Base-by-base conservation (phyloP, 1,139 yeast species). In the Diutina ranongensis region DNA sequence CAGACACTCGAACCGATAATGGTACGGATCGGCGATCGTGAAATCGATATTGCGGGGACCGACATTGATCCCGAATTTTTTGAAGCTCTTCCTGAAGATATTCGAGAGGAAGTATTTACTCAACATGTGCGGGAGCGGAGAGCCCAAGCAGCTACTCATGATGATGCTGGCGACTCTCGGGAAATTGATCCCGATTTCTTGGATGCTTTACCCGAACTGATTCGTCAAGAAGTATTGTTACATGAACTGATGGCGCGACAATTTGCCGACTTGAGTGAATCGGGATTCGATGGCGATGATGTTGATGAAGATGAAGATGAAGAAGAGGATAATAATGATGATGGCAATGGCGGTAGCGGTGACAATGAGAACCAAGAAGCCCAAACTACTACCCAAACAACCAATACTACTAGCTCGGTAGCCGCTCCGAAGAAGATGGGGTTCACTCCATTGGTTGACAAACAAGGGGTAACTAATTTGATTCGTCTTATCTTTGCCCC, bases 61-160 rank as follows among this genome's bases (percentile, higher is more conserved):
- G 97, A 87, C 48, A 87, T 89, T 49, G 97, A 89, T 61, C 95
- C 95, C 0, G 94, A 84, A 54, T 89, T 88, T 58, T 71, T 89
- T 51, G 85, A 83, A 54, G 97, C 96, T 0, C 69, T 89, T 35
- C 97, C 97, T 0, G 95, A 85, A 45, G 94, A 86, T 46, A 84
- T 89, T 84, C 71, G 96, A 46, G 95, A 88, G 52, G 97, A 89
- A 56, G 97, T 88, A 0, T 79, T 87, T 56, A 79, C 94, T 0
- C 94, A 88, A 54, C 95, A 88, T 58, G 69, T 88, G 4, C 69
- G 92, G 42, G 95, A 87, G 52, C 58, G 75, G 50, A 56, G 80
- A 46, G 78, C 71, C 53, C 82, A 66, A 66, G 79, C 80, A 3
- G 60, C 65, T 15, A 66, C 63, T 35, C 57, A 65, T 1, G 72